Evolutionary conservation across 495 filamentous ascomycete genomes (phyloP).

Genomic region (Cladorrhinum samala): DNA sequence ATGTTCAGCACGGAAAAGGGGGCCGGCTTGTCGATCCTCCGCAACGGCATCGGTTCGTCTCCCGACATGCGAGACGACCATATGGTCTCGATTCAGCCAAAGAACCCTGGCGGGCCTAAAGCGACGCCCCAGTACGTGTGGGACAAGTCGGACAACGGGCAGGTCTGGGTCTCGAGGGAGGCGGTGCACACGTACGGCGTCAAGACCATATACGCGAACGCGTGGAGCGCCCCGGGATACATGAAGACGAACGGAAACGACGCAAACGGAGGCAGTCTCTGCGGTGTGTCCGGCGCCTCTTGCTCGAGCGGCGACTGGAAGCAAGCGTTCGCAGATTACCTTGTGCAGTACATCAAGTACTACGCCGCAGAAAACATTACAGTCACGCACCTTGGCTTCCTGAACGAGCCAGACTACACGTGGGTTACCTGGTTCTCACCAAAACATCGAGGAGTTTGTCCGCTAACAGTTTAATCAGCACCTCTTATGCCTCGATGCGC

Average conservation of each 20-base stretch:
- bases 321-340: constrained; percentile 51
- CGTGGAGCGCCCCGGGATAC: constrained; percentile 50
- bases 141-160: constrained; percentile 41
- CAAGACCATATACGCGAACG: constrained; percentile 48
- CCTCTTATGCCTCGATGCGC: constrained; percentile 39
- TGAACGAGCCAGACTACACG: constrained; percentile 45
- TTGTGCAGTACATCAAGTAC: constrained; percentile 45
- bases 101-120: constrained; percentile 33
- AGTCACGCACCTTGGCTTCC: constrained; percentile 45
- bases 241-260: constrained; percentile 54
- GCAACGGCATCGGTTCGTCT: constrained; percentile 50
- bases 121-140: constrained; percentile 34
- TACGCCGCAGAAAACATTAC: constrained; percentile 42
- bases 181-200: constrained; percentile 41
- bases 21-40: constrained; percentile 47
- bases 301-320: constrained; percentile 50
- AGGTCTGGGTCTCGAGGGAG: constrained; percentile 46
- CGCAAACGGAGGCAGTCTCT: constrained; percentile 46
- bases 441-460: not conserved
- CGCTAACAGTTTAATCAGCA: constrained; percentile 20
- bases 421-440: constrained; percentile 9
- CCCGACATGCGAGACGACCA: constrained; percentile 31
- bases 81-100: constrained; percentile 41
- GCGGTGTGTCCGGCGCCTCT: constrained; percentile 39
- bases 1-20: constrained; percentile 43